Evolutionary conservation across 2,329 filamentous ascomycete species (phyloP).

Genomic region (Botrytis cinerea): DNA sequence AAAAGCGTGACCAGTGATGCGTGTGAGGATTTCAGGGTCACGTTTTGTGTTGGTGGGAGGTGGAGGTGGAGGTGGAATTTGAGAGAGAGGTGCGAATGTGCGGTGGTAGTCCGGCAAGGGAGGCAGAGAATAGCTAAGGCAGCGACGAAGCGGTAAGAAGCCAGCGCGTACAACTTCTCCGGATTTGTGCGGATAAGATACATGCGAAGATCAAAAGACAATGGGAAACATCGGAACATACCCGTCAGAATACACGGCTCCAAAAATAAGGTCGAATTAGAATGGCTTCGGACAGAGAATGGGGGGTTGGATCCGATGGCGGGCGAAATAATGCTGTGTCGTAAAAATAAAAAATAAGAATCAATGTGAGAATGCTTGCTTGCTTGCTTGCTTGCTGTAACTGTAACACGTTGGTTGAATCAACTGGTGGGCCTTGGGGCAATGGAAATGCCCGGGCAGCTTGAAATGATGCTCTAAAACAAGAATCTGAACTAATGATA

Average conservation of each 20-base stretch:
- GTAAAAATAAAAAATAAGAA: slow-evolving; percentile 9
- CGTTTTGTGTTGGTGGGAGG: slow-evolving; percentile 6
- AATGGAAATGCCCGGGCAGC: not conserved
- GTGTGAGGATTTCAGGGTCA: not conserved
- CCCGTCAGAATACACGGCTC: slow-evolving; percentile 17
- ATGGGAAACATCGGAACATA: slow-evolving; percentile 13
- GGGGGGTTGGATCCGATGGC: slow-evolving; percentile 1
- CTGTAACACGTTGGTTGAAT: slow-evolving; percentile 18
- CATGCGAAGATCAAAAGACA: slow-evolving; percentile 2
- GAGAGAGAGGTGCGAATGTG: not conserved
- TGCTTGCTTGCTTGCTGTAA: slow-evolving; percentile 1
- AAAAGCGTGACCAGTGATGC: not conserved
- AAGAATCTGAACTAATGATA: slow-evolving; percentile 4
- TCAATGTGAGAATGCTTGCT: slow-evolving; percentile 15
- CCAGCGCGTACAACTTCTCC: not conserved
- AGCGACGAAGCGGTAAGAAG: slow-evolving; percentile 14
- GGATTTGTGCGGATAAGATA: not conserved
- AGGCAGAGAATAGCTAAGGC: not conserved
- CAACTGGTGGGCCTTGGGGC: not conserved
- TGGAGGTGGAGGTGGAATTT: not conserved
- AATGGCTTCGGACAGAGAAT: not conserved
- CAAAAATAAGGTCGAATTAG: slow-evolving; percentile 12
- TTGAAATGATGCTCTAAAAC: not conserved
- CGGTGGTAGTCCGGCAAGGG: slow-evolving; percentile 1
- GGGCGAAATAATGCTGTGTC: slow-evolving; percentile 16